Conservation (phyloP, 1,139 yeast species). For the Geotrichum aggregatum region DNA sequence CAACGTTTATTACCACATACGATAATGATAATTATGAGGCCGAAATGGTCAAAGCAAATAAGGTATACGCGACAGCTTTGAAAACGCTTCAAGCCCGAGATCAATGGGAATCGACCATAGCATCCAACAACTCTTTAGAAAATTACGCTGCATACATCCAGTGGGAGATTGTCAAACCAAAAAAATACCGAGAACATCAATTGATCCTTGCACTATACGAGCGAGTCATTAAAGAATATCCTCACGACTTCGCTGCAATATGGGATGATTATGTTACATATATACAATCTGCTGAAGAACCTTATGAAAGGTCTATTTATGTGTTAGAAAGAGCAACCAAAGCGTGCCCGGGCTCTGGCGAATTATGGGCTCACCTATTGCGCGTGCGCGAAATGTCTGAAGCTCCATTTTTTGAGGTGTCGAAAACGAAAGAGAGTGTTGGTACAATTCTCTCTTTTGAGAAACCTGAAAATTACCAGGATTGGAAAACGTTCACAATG, state of each 20-base stretch:
- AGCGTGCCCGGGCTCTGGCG: conserved; percentile 32
- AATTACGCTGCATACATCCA: conserved; percentile 36
- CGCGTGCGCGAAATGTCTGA: conserved; percentile 24
- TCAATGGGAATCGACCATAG: conserved; percentile 27
- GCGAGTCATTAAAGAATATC: conserved; percentile 27
- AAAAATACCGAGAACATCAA: conserved; percentile 20
- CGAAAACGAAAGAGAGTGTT: conserved; percentile 15
- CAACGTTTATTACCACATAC: conserved; percentile 43
- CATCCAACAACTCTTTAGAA: conserved; percentile 23
- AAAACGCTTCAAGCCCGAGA: conserved; percentile 27
- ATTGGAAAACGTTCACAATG: conserved; percentile 42
- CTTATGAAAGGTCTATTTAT: conserved; percentile 9
- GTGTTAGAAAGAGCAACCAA: conserved; percentile 28
- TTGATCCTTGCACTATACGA: conserved; percentile 28
- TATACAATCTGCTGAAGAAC: conserved; percentile 13
- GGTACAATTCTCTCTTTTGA: conserved; percentile 20
- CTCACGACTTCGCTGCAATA: conserved; percentile 26
- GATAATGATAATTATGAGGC: conserved; percentile 40
- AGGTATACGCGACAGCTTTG: conserved; percentile 38
- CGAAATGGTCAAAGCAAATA: conserved; percentile 43
- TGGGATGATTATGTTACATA: conserved; percentile 36
- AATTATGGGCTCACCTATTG: conserved; percentile 31
- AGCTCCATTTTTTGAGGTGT: conserved; percentile 18
- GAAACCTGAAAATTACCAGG: conserved; percentile 28
- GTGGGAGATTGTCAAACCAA: conserved; percentile 30